A percentile compares a stretch with the other conserved stretches of the same genome.
phyloP scores from a whole-genome alignment of 441 rosid genomes.

The Metrosideros polymorpha region DNA sequence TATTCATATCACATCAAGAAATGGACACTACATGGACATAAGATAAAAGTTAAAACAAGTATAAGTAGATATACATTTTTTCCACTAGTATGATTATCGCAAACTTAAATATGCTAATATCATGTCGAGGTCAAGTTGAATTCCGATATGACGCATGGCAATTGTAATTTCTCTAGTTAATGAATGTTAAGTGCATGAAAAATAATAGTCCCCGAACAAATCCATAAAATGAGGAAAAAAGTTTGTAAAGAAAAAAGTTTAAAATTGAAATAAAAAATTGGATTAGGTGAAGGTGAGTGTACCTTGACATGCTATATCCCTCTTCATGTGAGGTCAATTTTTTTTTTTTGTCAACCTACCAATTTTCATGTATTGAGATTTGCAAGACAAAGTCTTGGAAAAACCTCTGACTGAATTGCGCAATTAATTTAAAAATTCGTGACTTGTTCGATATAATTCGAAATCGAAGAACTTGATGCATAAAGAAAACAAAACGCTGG shows the following conservation, averaged over 20 bases:
- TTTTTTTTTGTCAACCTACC: background rate
- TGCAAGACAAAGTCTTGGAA: background rate
- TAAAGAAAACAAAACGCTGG: background rate
- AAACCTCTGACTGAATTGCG: background rate
- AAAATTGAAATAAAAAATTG: background rate
- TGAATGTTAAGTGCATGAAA: background rate
- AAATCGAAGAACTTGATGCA: background rate
- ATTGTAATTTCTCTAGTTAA: background rate
- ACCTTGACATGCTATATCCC: background rate
- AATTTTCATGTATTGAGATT: background rate
- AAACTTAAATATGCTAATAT: background rate
- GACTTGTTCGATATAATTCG: no score
- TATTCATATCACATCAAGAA: background rate
- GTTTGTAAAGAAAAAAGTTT: background rate
- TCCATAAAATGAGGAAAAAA: background rate
- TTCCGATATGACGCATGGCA: background rate
- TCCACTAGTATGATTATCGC: background rate
- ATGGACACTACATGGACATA: background rate
- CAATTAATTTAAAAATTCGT: no score
- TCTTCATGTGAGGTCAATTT: background rate
- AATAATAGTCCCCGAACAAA: background rate
- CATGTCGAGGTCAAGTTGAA: background rate
- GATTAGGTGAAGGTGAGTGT: background rate
- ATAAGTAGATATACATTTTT: background rate
- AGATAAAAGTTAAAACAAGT: background rate